Percentiles rank a stretch among this genome's conserved stretches.
Evolutionary conservation across 306 rosid genomes (phyloP).

Genomic region (Quercus variabilis): DNA sequence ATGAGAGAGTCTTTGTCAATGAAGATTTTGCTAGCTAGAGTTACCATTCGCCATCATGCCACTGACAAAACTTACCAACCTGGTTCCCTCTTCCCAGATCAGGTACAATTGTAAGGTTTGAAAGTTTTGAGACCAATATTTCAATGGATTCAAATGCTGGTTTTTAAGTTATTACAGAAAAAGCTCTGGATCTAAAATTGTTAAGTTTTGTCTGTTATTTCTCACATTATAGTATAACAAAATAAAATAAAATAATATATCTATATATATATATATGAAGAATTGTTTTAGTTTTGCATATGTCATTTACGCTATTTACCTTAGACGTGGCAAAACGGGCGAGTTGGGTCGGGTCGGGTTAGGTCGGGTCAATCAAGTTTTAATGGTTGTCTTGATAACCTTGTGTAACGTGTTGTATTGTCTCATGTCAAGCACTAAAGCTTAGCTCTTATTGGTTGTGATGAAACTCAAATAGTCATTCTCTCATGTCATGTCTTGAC

Average conservation of each 20-base stretch:
- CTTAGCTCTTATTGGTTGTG: too few species aligned
- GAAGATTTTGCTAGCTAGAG: conserved; percentile 62
- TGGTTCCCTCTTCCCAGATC: conserved; percentile 76
- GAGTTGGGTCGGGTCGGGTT: too few species aligned
- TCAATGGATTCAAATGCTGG: neutral
- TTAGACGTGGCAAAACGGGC: too few species aligned
- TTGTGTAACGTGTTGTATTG: too few species aligned
- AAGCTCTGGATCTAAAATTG: conserved; percentile 12
- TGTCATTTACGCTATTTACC: neutral
- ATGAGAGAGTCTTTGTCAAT: conserved; percentile 63
- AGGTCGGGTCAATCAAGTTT: too few species aligned
- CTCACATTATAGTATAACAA: neutral
- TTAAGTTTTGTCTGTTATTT: neutral
- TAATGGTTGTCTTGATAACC: too few species aligned
- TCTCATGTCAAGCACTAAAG: too few species aligned
- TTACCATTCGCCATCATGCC: conserved; percentile 85
- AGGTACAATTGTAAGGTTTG: conserved; percentile 46
- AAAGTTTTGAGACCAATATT: conserved; percentile 4
- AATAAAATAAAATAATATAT: too few species aligned
- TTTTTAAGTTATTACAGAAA: conserved; percentile 4
- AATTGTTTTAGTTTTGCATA: neutral
- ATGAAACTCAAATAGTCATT: too few species aligned
- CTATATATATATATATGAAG: too few species aligned
- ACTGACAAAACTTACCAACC: conserved; percentile 76
- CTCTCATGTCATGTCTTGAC: too few species aligned